Evolutionary conservation across 805 yeast species (phyloP), one percentile per base, ranked within the genome.

Genomic region (Myxozyma nipponensis): DNA sequence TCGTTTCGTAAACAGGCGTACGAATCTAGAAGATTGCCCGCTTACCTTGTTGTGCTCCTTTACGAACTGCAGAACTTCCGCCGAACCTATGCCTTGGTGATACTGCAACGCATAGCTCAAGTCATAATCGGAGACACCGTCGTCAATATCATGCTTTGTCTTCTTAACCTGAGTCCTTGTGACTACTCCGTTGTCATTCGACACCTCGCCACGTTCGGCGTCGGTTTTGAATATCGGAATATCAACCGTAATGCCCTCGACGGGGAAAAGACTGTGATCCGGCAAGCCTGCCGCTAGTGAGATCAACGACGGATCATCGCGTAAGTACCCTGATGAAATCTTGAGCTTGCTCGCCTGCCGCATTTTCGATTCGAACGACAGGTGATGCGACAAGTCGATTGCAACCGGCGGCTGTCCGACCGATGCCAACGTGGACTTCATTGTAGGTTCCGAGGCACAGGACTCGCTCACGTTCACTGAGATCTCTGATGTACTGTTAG

Each of bases 231-330:
- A 46, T 41, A 50, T 60, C 10, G 41, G 44, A 9, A 57, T 52
- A 47, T 78, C 79, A n/a, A 84, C 83, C 17, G 75, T 67, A 47
- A 91, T 66, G 59, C 80, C 79, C 62, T 88, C 87, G 77, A 91
- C 86, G 41, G 98, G 98, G 77, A 91, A 91, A 69, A 86, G 84
- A 57, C 84, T 89, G 22, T 96, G 72, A 66, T 87, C 71, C 15
- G 98, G 98, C 60, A 91, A 77, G 7, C 98, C 98, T 61, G 98
- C 98, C 44, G 97, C 98, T 47, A 91, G 77, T 65, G 90, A 90
- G 47, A 88, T 81, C 64, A 93, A 74, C 48, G 82, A 79, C 32
- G 95, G 95, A 54, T 79, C 76, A 35, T 73, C 71, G 62, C 72
- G 82, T 19, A 46, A 34, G 72, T 84, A 83, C 63, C 80, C 81